Conservation (phyloP, 1,284 basidiomycete genomes). For the Vanrija sp. region DNA sequence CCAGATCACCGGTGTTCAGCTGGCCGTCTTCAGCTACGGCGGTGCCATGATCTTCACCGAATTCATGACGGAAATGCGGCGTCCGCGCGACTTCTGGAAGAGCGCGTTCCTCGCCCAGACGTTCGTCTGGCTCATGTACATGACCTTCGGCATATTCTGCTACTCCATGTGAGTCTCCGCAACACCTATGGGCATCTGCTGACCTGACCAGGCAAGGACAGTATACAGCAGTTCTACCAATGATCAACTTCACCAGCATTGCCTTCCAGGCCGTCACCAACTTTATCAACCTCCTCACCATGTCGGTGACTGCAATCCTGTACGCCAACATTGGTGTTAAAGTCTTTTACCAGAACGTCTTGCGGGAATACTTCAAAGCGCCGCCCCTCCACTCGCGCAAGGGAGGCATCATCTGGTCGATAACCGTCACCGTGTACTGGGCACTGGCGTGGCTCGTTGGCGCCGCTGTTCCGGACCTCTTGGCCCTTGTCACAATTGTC, state of each 20-base stretch:
- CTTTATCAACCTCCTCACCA: constrained; percentile 40
- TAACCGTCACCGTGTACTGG: constrained; percentile 30
- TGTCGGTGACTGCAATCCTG: constrained; percentile 58
- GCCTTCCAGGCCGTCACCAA: constrained; percentile 53
- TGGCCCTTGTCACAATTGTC: constrained; percentile 55
- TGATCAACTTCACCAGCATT: constrained; percentile 58
- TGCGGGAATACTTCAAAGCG: constrained; percentile 56
- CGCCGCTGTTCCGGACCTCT: constrained; percentile 60
- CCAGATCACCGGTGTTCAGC: constrained; percentile 53
- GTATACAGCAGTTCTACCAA: constrained; percentile 56
- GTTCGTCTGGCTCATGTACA: constrained; percentile 56
- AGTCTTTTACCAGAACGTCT: constrained; percentile 9
- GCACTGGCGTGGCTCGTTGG: constrained; percentile 57
- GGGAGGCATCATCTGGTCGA: constrained; percentile 53
- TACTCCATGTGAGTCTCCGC: constrained; percentile 49
- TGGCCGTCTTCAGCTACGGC: constrained; percentile 58
- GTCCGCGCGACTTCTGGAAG: constrained; percentile 70
- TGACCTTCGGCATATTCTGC: constrained; percentile 50
- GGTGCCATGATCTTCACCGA: constrained; percentile 58
- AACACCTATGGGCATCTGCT: neutral
- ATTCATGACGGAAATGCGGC: constrained; percentile 66
- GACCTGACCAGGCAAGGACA: constrained; percentile 54
- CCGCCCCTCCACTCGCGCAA: constrained; percentile 54
- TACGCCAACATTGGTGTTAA: constrained; percentile 58
- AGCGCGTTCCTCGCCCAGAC: constrained; percentile 59